phyloP scores from a whole-genome alignment of 148 eudicot genomes.

The Nyssa sinensis region DNA sequence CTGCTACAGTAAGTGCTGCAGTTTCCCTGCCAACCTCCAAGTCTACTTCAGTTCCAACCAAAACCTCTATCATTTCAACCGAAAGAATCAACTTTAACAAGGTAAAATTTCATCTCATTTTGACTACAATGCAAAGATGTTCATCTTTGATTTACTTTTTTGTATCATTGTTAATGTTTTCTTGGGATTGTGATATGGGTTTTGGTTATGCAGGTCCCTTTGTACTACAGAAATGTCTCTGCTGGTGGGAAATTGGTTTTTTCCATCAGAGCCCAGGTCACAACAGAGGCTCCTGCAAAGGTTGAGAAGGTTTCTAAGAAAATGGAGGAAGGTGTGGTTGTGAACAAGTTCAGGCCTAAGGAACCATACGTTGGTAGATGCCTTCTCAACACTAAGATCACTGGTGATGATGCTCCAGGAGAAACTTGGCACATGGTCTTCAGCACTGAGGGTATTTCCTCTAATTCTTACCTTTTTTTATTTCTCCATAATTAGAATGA shows the following conservation, averaged over 20 bases:
- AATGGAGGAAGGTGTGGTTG: conserved; percentile 82
- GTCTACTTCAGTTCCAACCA: conserved; percentile 49
- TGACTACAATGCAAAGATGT: too few species aligned
- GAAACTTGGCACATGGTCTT: conserved; percentile 99
- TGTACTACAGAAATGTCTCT: conserved; percentile 61
- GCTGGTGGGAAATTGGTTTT: conserved; percentile 36
- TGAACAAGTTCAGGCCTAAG: conserved; percentile 89
- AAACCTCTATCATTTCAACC: conserved; percentile 51
- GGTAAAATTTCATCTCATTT: conserved; percentile 31
- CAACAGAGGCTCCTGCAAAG: conserved; percentile 72
- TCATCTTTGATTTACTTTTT: not conserved
- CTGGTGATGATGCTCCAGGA: conserved; percentile 98
- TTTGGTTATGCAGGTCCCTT: conserved; percentile 49
- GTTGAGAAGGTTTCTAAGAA: conserved; percentile 81
- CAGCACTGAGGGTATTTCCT: conserved; percentile 67
- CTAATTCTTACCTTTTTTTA: too few species aligned
- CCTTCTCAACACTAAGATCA: conserved; percentile 89
- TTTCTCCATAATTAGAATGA: too few species aligned
- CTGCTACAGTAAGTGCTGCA: conserved; percentile 88
- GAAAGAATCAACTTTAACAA: conserved; percentile 61
- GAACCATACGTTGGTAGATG: conserved; percentile 80
- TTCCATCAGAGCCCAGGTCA: conserved; percentile 73
- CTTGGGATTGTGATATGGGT: not conserved
- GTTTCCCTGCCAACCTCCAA: conserved; percentile 83
- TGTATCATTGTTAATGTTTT: not conserved